phyloP scores from a whole-genome alignment of 2,329 filamentous ascomycete species.

The Trichoderma breve region DNA sequence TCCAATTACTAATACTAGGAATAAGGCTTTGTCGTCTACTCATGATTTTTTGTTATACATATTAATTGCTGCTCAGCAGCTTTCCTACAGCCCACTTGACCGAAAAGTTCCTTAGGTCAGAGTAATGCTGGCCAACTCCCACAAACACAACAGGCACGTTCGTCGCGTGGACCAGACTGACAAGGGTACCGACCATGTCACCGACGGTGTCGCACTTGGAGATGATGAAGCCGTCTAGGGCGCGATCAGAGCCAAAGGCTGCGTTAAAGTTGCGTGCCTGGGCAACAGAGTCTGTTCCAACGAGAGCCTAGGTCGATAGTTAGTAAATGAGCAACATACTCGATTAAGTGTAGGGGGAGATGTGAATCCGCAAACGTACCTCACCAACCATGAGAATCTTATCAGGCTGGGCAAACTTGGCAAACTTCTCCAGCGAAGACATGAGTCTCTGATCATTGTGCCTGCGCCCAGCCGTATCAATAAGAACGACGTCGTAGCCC shows the following conservation, averaged over 20 bases:
- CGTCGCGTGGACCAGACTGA: constrained; percentile 96
- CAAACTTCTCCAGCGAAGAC: constrained; percentile 96
- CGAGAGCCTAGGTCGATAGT: constrained; percentile 60
- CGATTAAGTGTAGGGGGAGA: neutral
- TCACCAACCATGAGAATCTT: constrained; percentile 95
- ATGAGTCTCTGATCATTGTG: constrained; percentile 96
- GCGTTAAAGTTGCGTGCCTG: constrained; percentile 96
- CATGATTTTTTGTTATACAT: neutral
- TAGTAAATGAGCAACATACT: neutral
- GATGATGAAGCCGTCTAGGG: constrained; percentile 95
- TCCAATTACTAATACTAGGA: constrained; percentile 8
- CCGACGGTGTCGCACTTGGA: constrained; percentile 98
- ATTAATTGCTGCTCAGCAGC: constrained; percentile 52
- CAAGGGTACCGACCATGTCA: constrained; percentile 95
- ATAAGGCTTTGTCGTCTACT: neutral
- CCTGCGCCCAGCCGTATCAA: constrained; percentile 90
- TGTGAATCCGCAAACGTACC: constrained; percentile 31
- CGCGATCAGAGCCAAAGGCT: constrained; percentile 77
- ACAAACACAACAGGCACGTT: constrained; percentile 95
- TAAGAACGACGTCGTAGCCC: constrained; percentile 88
- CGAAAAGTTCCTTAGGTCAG: constrained; percentile 65
- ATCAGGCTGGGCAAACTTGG: constrained; percentile 90
- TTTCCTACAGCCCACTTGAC: constrained; percentile 69
- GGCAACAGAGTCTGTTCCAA: constrained; percentile 91
- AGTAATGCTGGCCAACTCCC: constrained; percentile 69